Conservation (phyloP, 345 rosid genomes). For the Brassica rapa region DNA sequence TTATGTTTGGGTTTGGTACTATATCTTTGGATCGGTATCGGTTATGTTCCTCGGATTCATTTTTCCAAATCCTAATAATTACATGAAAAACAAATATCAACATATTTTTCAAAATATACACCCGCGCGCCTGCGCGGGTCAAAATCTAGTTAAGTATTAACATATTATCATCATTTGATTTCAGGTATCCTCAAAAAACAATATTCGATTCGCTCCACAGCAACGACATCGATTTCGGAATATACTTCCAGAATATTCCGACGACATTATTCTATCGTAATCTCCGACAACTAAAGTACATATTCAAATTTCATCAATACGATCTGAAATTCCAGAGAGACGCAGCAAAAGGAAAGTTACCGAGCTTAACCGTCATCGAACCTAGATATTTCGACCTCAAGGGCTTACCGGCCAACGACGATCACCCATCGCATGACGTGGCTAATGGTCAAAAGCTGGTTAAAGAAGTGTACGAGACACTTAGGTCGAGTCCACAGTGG, state of each 20-base stretch:
- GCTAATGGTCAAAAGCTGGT: conserved; percentile 79
- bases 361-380: conserved; percentile 76
- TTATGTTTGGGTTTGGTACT: no score
- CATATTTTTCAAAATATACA: no score
- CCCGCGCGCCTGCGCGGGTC: no score
- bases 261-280: conserved; percentile 83
- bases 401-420: conserved; percentile 78
- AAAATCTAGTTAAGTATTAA: background rate
- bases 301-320: conserved; percentile 67
- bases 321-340: conserved; percentile 66
- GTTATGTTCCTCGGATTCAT: no score
- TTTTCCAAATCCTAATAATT: no score
- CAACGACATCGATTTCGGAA: conserved; percentile 63
- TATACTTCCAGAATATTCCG: conserved; percentile 83
- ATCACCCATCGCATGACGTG: conserved; percentile 95
- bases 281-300: conserved; percentile 77
- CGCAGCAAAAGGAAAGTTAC: conserved; percentile 72
- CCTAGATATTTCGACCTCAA: conserved; percentile 84
- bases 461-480: conserved; percentile 82
- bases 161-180: background rate
- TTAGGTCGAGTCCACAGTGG: conserved; percentile 94
- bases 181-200: conserved; percentile 72
- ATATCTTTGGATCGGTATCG: no score
- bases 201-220: conserved; percentile 87
- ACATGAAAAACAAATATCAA: no score